Evolutionary conservation across 1,284 basidiomycete genomes (phyloP).

Genomic region (Tetrapyrgos nigripes): DNA sequence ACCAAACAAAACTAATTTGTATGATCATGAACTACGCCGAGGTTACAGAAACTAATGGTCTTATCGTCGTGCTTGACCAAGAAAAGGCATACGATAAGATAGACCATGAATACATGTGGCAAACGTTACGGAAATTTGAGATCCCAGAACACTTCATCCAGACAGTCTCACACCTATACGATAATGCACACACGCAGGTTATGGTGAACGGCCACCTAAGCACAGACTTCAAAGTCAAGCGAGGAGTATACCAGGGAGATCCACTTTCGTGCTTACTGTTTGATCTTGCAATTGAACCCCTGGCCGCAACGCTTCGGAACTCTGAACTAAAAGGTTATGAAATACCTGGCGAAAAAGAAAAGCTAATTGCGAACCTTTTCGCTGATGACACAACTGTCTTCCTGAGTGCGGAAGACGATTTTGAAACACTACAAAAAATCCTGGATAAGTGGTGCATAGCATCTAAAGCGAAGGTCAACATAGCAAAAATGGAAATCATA

Average conservation of each 20-base stretch:
- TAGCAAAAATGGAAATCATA: constrained; percentile 25
- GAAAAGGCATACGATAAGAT: constrained; percentile 26
- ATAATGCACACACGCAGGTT: constrained; percentile 16
- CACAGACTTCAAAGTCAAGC: constrained; percentile 4
- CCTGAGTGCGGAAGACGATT: constrained; percentile 7
- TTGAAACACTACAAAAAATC: no score
- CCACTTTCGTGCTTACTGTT: constrained; percentile 38
- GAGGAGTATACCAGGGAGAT: constrained; percentile 32
- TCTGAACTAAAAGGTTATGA: no score
- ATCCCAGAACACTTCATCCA: constrained; percentile 21
- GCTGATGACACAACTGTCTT: constrained; percentile 19
- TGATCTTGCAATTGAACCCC: no score
- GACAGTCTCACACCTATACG: constrained; percentile 23
- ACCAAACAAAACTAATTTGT: no score
- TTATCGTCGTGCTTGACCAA: no score
- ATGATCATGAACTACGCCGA: no score
- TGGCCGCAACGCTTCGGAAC: no score
- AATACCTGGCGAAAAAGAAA: neutral
- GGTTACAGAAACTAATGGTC: no score
- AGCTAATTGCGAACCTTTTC: constrained; percentile 17
- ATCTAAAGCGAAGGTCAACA: no score
- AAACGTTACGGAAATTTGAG: constrained; percentile 26
- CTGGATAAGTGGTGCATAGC: no score
- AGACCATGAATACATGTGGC: constrained; percentile 25
- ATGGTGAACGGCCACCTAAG: constrained; percentile 28